Conservation (phyloP, 306 rosid species). For the Aeschynomene evenia region DNA sequence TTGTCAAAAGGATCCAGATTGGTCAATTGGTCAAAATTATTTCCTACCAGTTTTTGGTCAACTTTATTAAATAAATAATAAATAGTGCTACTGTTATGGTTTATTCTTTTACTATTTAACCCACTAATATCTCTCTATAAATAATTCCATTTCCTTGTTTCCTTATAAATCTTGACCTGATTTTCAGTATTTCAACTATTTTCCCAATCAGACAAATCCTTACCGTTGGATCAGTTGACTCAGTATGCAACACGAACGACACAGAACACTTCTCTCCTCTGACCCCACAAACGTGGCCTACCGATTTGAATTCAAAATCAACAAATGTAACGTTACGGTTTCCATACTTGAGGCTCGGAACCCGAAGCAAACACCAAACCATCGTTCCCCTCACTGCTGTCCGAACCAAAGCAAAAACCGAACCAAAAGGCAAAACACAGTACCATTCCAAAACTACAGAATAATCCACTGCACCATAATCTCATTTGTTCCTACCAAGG, state of each 20-base stretch:
- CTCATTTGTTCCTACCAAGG: constrained; percentile 18
- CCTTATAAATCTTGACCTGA: not conserved
- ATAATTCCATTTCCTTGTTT: not conserved
- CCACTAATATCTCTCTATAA: too few relatives aligned
- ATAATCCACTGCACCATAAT: constrained; percentile 2
- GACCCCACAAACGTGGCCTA: constrained; percentile 30
- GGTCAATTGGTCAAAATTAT: too few relatives aligned
- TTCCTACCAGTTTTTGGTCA: too few relatives aligned
- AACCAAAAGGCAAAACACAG: constrained; percentile 11
- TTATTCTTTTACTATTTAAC: not conserved
- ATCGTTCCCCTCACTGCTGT: not conserved
- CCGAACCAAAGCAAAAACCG: constrained; percentile 21
- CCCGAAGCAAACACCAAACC: constrained; percentile 15
- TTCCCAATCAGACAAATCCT: not conserved
- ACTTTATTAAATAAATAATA: too few relatives aligned
- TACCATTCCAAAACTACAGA: not conserved
- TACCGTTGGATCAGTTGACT: constrained; percentile 21
- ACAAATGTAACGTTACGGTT: constrained; percentile 35
- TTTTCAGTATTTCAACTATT: not conserved
- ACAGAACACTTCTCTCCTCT: not conserved
- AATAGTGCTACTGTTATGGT: not conserved
- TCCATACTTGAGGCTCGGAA: constrained; percentile 30
- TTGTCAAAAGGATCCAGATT: too few relatives aligned
- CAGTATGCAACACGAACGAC: not conserved
- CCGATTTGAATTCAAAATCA: constrained; percentile 38